Evolutionary conservation across 2,329 filamentous ascomycete species (phyloP), one percentile per base, ranked within the genome.

Genomic region (Lasiodiplodia hormozganensis): DNA sequence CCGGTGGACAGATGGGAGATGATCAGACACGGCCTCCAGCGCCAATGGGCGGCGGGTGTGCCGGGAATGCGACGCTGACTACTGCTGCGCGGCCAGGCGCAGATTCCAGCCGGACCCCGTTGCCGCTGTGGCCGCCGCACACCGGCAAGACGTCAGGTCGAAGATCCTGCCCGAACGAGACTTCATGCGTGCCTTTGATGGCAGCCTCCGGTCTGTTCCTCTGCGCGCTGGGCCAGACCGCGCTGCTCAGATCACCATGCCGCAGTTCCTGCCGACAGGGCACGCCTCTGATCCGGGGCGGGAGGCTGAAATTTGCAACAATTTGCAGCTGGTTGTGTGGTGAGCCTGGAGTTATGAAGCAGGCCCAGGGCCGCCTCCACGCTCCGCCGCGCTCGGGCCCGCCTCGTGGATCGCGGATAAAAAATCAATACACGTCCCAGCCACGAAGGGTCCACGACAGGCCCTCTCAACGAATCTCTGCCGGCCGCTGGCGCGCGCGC

Each of bases 401-500:
- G 40, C 16, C 31, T 57, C 60, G 60, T 52, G 60, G 60, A 64
- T 52, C 60, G 60, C 60, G 60, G 60, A 64, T 52, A 52, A 64
- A 64, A 62, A 51, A 36, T 62, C 58, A 62, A 64, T 64, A 56
- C 52, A 40, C 38, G 38, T 38, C 18, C 31, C 53, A 62, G 58
- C 58, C 58, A 62, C 58, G 53, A 49, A 36, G 58, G 58, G 40
- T 51, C 57, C 58, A 62, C 58, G 58, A 21, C 25, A 21, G 40
- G 56, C 12, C 23, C 47, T 62, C 57, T 43, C 57, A 62, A 62
- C 57, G 57, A 47, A 62, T 62, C 57, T 62, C 21, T 43, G 31
- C 53, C 31, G 23, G 18, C 53, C 53, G 53, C 53, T 18, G 56
- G 34, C 56, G 53, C 56, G 28, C 28, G 28, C 28, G 28, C 28